Base-by-base conservation (phyloP, 2,329 filamentous ascomycete genomes). In the Dactylellina leptospora region DNA sequence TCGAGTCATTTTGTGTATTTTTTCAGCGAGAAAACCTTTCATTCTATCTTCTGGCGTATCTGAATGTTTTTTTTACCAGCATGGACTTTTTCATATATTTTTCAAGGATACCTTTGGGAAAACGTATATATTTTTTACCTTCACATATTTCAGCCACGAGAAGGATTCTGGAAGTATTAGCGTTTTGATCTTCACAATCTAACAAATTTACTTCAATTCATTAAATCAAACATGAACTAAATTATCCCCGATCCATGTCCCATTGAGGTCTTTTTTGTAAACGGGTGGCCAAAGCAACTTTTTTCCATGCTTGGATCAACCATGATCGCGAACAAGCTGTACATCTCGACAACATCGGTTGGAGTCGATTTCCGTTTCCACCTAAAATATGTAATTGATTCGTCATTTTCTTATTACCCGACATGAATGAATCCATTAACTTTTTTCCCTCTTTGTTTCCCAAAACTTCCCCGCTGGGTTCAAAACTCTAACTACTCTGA, bases 61-160 rank as follows among this genome's bases (percentile, higher is more conserved):
- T 44, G 36, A 53, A 36, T 36, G 23, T 68, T 54, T 60, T 13
- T 25, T 38, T 53, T 60, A 51, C 10, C n/a, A 23, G n/a, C 40
- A 23, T 44, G 25, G 4, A 33, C 50, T 40, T 38, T 48, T 30
- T 48, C 40, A 22, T 38, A 9, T 38, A 30, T 33, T 53, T 45
- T 68, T 50, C 40, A 30, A 38, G 25, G 53, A 60, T 60, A 60
- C 56, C 48, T 50, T 45, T 60, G 27, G 54, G 47, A 60, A 30
- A 47, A 53, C 45, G 45, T 60, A 69, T 38, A 54, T 69, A 45
- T 45, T 20, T 22, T 10, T 45, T 18, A 10, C 8, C 22, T 47
- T 58, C 28, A 44, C 45, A 13, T 28, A 27, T 59, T 55, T 62
- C 38, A 23, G 36, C 38, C 25, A 42, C 44, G 60, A 54, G 38